Percentiles rank a stretch among this genome's conserved stretches.
phyloP scores from a whole-genome alignment of 805 yeast genomes.

The Candida succiphila region DNA sequence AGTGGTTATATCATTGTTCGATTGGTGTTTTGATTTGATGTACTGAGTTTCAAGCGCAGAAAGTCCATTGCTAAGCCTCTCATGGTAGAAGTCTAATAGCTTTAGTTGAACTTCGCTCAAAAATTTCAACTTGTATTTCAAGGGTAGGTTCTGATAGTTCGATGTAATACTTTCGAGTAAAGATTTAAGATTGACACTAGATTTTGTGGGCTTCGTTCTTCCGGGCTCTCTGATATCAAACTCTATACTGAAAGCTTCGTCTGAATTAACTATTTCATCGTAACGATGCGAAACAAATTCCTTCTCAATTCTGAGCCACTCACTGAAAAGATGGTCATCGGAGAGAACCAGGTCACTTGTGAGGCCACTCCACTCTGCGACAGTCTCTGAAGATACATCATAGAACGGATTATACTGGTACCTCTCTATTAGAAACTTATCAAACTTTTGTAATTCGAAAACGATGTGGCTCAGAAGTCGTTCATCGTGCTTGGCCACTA shows the following conservation, averaged over 20 bases:
- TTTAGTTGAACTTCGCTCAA: conserved; percentile 48
- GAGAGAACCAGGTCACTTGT: conserved; percentile 19
- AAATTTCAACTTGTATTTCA: conserved; percentile 44
- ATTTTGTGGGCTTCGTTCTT: conserved; percentile 49
- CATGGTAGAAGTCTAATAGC: conserved; percentile 42
- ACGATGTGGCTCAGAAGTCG: conserved; percentile 48
- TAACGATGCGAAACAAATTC: conserved; percentile 41
- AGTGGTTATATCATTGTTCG: conserved; percentile 9
- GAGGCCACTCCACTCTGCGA: conserved; percentile 16
- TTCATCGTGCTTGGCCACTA: conserved; percentile 23
- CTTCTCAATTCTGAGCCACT: conserved; percentile 47
- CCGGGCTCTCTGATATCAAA: conserved; percentile 35
- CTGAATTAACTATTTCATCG: conserved; percentile 36
- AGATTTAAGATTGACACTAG: conserved; percentile 48
- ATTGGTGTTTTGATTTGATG: conserved; percentile 13
- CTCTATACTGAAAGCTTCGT: conserved; percentile 49
- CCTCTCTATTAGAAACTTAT: conserved; percentile 31
- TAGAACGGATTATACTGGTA: conserved; percentile 33
- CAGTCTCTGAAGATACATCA: conserved; percentile 7
- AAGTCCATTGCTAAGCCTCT: conserved; percentile 29
- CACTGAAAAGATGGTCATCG: conserved; percentile 21
- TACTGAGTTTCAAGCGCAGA: conserved; percentile 31
- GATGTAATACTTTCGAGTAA: conserved; percentile 46
- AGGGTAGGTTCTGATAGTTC: conserved; percentile 41
- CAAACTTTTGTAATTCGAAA: conserved; percentile 48